Conservation (phyloP, 2,329 filamentous ascomycete genomes). For the Nakataea oryzae region DNA sequence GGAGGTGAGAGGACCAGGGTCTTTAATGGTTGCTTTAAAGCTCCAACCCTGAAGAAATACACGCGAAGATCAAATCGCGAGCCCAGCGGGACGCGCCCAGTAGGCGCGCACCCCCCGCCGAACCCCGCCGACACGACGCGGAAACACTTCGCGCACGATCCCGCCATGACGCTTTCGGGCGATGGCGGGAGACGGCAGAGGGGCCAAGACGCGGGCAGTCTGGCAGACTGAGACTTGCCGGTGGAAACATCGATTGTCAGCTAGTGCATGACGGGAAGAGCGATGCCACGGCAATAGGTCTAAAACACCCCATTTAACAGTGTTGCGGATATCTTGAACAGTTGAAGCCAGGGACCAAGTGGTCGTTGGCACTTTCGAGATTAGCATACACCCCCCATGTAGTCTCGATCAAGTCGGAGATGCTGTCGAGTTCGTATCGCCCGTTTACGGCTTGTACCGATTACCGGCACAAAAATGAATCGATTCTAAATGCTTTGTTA, state of each 20-base stretch:
- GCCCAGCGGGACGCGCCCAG: neutral
- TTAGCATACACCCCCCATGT: neutral
- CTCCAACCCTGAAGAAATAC: slow-evolving; percentile 27
- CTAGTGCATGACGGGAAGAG: neutral
- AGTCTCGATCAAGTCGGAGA: neutral
- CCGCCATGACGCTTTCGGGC: no score
- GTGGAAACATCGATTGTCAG: neutral
- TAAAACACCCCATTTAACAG: neutral
- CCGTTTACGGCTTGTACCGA: neutral
- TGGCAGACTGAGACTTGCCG: neutral
- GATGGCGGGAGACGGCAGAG: neutral
- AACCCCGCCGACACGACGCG: neutral
- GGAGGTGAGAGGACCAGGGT: slow-evolving; percentile 24
- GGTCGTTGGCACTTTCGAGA: neutral
- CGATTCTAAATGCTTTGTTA: neutral
- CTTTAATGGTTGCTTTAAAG: slow-evolving; percentile 38
- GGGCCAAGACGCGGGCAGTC: neutral
- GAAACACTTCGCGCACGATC: neutral
- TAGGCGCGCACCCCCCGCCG: neutral
- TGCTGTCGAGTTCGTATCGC: neutral
- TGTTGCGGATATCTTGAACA: neutral
- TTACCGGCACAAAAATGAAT: neutral
- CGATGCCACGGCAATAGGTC: neutral
- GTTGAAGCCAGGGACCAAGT: slow-evolving; percentile 3
- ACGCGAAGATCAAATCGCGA: neutral